These are phyloP conservation scores for Copromyces sp. DNA, from an alignment of 495 filamentous ascomycete species.

Conservation along the genomic window DNA sequence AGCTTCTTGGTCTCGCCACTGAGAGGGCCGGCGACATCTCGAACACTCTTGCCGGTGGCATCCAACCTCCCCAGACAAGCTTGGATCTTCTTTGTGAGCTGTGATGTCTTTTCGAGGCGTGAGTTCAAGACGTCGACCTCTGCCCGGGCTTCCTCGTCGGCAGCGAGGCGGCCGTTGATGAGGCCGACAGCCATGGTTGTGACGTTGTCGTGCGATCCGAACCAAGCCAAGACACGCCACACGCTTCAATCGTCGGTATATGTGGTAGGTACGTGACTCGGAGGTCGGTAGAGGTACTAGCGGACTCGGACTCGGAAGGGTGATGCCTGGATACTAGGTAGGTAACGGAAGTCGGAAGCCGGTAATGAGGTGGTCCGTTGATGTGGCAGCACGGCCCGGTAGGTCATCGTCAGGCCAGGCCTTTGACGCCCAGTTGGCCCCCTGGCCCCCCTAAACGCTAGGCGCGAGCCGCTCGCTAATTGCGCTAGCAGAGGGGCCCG, in stretches of 20 bases:
- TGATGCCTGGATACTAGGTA: no score
- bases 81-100: conserved; percentile 88
- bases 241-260: not conserved
- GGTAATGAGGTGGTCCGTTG: no score
- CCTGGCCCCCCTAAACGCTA: not conserved
- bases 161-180: conserved; percentile 35
- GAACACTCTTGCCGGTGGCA: conserved; percentile 75
- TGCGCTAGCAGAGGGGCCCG: not conserved
- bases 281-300: not conserved
- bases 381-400: not conserved
- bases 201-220: not conserved
- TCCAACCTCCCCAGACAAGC: conserved; percentile 77
- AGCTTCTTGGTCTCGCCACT: conserved; percentile 86
- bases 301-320: not conserved
- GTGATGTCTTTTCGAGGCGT: conserved; percentile 51
- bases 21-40: conserved; percentile 84
- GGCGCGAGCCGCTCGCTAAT: not conserved
- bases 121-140: conserved; percentile 59
- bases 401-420: not conserved
- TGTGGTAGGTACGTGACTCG: not conserved
- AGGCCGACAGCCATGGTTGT: conserved; percentile 37
- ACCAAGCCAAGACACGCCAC: not conserved
- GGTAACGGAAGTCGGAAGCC: no score
- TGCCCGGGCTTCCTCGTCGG: conserved; percentile 52
- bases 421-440: not conserved